Evolutionary conservation across 2,329 filamentous ascomycete species (phyloP), one percentile per base, ranked within the genome.

Genomic region (Erysiphe pulchra): DNA sequence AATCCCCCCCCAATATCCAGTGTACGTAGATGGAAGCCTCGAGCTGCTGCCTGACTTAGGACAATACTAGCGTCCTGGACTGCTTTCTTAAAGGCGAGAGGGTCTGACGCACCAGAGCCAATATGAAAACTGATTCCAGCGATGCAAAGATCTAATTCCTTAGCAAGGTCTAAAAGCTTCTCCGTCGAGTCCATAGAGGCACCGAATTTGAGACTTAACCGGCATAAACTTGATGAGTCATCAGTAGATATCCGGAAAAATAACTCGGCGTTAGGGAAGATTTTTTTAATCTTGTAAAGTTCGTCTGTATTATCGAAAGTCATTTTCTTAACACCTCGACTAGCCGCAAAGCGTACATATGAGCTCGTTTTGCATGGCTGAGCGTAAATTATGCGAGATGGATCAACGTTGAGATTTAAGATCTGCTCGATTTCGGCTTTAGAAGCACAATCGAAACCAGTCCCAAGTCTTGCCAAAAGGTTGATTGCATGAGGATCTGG

Each of bases 341-440:
- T 72, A 57, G 80, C 76, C 52, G 92, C 90, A 58, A 86, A 92
- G 59, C 86, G 84, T 50, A 98, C 71, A 62, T 94, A 95, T 42
- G 87, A 94, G 67, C 90, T 92, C 57, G 90, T 98, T 76, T 98
- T 98, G 80, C 90, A 95, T 47, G 90, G 90, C 66, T 98, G 90
- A 44, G 90, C 90, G 60, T 95, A 98, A 65, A 98, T 94, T 68
- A 98, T 92, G 61, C 87, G 85, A 53, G 77, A 74, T 12, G 90
- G 82, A 58, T 82, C 77, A 53, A 92, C 71, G 55, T 85, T 86
- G 61, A 86, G 73, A 57, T 71, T 69, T 46, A 95, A 70, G 50
- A 94, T 80, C 62, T 86, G 77, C 62, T 98, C 86, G 55, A 98
- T 94, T 66, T 98, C 90, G 52, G 78, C 71, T 73, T 95, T 95